A percentile compares a stretch with the other conserved stretches of the same genome.
Evolutionary conservation across 2,329 filamentous ascomycete genomes (phyloP).

Genomic region (Coniosporium tulheliwenetii): DNA sequence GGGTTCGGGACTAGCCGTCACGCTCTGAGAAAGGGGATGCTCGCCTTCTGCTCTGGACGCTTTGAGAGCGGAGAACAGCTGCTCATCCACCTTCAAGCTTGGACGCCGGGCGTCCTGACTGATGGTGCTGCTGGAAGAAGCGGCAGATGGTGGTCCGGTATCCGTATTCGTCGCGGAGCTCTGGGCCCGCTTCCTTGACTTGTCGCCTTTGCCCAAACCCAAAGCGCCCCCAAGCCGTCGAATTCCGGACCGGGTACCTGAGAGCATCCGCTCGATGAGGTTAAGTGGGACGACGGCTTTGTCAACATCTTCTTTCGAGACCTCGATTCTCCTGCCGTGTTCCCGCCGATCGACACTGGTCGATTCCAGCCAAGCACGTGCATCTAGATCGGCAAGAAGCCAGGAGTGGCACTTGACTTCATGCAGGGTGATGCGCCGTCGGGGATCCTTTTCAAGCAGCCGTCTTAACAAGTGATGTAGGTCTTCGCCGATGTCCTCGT

Average conservation of each 20-base stretch:
- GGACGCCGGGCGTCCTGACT: conserved; percentile 38
- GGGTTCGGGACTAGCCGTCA: conserved; percentile 51
- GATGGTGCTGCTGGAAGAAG: conserved; percentile 36
- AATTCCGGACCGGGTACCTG: conserved; percentile 61
- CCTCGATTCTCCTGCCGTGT: conserved; percentile 74
- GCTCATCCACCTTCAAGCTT: conserved; percentile 44
- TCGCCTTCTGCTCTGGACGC: conserved; percentile 38
- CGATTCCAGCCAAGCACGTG: conserved; percentile 75
- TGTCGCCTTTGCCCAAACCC: conserved; percentile 35
- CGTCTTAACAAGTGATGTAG: conserved; percentile 63
- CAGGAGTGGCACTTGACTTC: conserved; percentile 92
- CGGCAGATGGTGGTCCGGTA: conserved; percentile 36
- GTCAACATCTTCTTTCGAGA: conserved; percentile 80
- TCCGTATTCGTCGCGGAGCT: conserved; percentile 39
- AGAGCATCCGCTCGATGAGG: conserved; percentile 70
- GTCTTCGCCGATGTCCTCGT: conserved; percentile 71
- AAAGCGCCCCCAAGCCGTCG: conserved; percentile 43
- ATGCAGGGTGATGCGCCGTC: conserved; percentile 71
- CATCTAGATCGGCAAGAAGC: conserved; percentile 70
- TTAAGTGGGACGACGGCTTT: conserved; percentile 80
- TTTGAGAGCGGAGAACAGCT: conserved; percentile 34
- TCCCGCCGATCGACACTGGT: conserved; percentile 70
- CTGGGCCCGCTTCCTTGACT: conserved; percentile 40
- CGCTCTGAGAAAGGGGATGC: conserved; percentile 61
- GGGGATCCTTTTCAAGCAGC: conserved; percentile 78